A percentile compares a stretch with the other conserved stretches of the same genome.
phyloP scores from a whole-genome alignment of 1,284 basidiomycete genomes.

The Ganoderma meredithae region DNA sequence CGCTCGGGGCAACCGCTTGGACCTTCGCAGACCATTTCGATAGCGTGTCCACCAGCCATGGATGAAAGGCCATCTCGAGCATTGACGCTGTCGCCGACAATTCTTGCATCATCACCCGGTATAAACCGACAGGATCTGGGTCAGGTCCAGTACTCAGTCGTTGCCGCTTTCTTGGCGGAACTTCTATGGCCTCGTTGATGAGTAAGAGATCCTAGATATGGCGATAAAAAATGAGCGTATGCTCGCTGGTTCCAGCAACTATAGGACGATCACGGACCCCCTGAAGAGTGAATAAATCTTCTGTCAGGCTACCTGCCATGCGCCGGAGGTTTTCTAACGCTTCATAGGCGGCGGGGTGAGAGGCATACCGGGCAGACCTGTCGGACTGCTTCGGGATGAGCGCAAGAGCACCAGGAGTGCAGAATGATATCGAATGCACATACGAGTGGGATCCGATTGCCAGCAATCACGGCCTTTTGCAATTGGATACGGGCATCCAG shows the following conservation, averaged over 20 bases:
- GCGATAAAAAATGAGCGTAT: slow-evolving; percentile 8
- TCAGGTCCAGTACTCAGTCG: slow-evolving; percentile 47
- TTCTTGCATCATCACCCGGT: slow-evolving; percentile 49
- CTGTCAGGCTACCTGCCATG: slow-evolving; percentile 65
- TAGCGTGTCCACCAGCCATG: slow-evolving; percentile 77
- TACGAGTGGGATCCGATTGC: slow-evolving; percentile 68
- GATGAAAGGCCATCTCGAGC: slow-evolving; percentile 72
- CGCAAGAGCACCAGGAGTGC: neutral
- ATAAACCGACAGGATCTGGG: slow-evolving; percentile 40
- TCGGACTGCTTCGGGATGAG: slow-evolving; percentile 26
- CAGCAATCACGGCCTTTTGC: slow-evolving; percentile 78
- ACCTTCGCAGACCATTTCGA: slow-evolving; percentile 95
- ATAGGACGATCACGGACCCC: slow-evolving; percentile 49
- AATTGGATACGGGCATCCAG: slow-evolving; percentile 89
- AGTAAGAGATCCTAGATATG: slow-evolving; percentile 24
- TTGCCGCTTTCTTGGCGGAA: slow-evolving; percentile 68
- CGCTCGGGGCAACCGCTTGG: slow-evolving; percentile 84
- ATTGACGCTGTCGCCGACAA: slow-evolving; percentile 44
- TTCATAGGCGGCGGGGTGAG: slow-evolving; percentile 43
- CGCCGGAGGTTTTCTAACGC: slow-evolving; percentile 56
- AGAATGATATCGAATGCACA: slow-evolving; percentile 33
- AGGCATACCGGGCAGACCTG: slow-evolving; percentile 22
- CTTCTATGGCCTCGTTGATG: slow-evolving; percentile 54
- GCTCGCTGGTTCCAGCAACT: slow-evolving; percentile 6
- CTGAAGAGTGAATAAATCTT: slow-evolving; percentile 75